These are phyloP conservation scores for Kwoniella mangroviensis DNA, from an alignment of 768 basidiomycete species.

Conservation along the genomic window DNA sequence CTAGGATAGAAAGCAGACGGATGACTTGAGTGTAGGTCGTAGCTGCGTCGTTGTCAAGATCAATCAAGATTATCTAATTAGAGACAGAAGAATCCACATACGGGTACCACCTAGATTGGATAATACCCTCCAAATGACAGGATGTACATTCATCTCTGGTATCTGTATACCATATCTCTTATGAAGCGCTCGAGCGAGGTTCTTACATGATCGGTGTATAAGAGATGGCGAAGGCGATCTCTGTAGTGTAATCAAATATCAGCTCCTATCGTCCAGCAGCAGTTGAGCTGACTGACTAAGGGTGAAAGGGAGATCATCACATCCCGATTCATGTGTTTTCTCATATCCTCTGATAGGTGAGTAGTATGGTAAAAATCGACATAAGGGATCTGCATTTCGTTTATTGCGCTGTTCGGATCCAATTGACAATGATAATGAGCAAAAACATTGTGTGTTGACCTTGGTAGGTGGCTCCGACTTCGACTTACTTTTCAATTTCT, in stretches of 20 bases:
- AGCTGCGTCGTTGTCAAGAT: slow-evolving; percentile 24
- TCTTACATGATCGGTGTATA: slow-evolving; percentile 56
- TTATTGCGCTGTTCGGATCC: slow-evolving; percentile 66
- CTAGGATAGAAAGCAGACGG: slow-evolving; percentile 33
- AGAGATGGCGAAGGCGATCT: slow-evolving; percentile 63
- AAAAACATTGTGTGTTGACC: too few relatives aligned
- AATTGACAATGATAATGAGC: too few relatives aligned
- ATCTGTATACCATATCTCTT: slow-evolving; percentile 66
- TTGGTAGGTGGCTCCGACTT: neutral
- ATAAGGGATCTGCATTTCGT: slow-evolving; percentile 77
- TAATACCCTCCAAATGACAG: slow-evolving; percentile 76
- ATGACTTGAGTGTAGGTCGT: slow-evolving; percentile 39
- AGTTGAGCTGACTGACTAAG: slow-evolving; percentile 59
- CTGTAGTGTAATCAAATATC: slow-evolving; percentile 58
- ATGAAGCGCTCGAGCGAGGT: slow-evolving; percentile 67
- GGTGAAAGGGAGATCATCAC: slow-evolving; percentile 71
- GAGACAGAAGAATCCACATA: slow-evolving; percentile 60
- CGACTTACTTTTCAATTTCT: slow-evolving; percentile 72
- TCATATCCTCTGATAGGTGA: slow-evolving; percentile 68
- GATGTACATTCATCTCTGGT: slow-evolving; percentile 76
- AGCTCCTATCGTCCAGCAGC: neutral
- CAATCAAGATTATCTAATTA: too few relatives aligned
- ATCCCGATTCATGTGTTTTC: slow-evolving; percentile 73
- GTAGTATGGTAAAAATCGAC: slow-evolving; percentile 67
- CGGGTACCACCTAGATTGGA: slow-evolving; percentile 73